phyloP scores from a whole-genome alignment of 1,284 basidiomycete genomes.

The Takashimella tepidaria region DNA sequence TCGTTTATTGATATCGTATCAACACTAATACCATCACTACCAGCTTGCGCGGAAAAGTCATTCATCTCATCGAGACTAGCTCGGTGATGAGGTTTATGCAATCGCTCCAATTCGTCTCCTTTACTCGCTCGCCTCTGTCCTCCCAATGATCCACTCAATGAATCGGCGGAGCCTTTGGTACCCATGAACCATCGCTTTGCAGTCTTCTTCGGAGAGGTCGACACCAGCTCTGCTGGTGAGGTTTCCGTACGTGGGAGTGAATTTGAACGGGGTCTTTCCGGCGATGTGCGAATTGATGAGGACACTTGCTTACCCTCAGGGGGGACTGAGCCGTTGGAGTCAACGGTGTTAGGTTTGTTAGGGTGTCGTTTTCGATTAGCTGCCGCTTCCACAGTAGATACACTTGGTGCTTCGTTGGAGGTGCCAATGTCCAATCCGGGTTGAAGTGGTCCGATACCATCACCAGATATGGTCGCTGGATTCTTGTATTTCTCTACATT shows the following conservation, averaged over 20 bases:
- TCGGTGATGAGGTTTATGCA: background rate
- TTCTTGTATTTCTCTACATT: background rate
- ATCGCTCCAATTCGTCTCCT: background rate
- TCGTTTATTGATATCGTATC: background rate
- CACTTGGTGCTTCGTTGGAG: constrained; percentile 22
- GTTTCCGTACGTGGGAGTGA: constrained; percentile 17
- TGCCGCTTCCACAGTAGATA: constrained; percentile 17
- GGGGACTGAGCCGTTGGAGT: constrained; percentile 1
- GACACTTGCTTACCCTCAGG: too few species aligned
- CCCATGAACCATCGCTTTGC: constrained; percentile 31
- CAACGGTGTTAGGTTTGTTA: constrained; percentile 16
- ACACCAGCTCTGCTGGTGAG: constrained; percentile 12
- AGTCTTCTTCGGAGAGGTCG: constrained; percentile 8
- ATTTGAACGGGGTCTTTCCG: background rate
- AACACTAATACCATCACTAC: background rate
- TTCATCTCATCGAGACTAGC: background rate
- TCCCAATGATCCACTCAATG: background rate
- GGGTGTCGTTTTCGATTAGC: constrained; percentile 14
- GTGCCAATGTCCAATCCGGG: constrained; percentile 3
- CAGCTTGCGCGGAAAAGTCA: too few species aligned
- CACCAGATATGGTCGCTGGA: background rate
- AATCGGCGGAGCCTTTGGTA: constrained; percentile 4
- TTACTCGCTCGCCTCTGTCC: background rate
- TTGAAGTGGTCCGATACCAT: background rate
- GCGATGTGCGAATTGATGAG: background rate